Base-by-base conservation (phyloP, 2,329 filamentous ascomycete species). In the Talaromyces marneffei region DNA sequence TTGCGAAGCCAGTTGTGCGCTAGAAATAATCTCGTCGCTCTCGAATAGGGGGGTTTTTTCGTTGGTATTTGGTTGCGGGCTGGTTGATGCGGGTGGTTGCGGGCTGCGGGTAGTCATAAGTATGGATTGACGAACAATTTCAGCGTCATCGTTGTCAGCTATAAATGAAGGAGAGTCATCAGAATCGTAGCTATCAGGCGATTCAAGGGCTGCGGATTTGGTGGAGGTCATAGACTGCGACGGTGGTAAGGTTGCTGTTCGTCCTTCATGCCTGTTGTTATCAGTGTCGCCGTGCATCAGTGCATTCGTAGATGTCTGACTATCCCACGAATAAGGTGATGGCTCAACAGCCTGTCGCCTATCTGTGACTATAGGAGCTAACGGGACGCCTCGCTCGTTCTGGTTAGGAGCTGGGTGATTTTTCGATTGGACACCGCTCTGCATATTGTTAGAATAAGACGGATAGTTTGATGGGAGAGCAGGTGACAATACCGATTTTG, bases 301-400 rank as follows among this genome's bases (percentile, higher is more conserved):
- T 35, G 78, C 78, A 57, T 84, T 81, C 58, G 74, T 74, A 2
- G 81, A 83, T 56, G 78, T 76, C 57, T 77, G 78, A 66, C 80
- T 83, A 58, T 77, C 78, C 78, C 79, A 82, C 29, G 82, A 83
- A 65, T 79, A 79, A 58, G 80, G 79, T 16, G 81, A 80, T 18
- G 77, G 71, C 58, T 81, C 79, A 18, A 81, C 71, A 31, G 77
- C 69, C 58, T 75, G 70, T 33, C 75, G 74, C 59, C 73, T 73
- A 65, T 81, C 74, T 57, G 78, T 77, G 54, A 73, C 75, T 61
- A 82, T 78, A 9, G 81, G 78, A 25, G 74, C 61, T 16, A 76
- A 72, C n/a, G 69, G 68, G 20, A 71, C 60, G 35, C 65, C 63
- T 37, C 66, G 71, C 33, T 66, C 68, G 14, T 69, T 67, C 54